phyloP scores from a whole-genome alignment of 352 stramenopile species.

The Phytophthora fragariae region DNA sequence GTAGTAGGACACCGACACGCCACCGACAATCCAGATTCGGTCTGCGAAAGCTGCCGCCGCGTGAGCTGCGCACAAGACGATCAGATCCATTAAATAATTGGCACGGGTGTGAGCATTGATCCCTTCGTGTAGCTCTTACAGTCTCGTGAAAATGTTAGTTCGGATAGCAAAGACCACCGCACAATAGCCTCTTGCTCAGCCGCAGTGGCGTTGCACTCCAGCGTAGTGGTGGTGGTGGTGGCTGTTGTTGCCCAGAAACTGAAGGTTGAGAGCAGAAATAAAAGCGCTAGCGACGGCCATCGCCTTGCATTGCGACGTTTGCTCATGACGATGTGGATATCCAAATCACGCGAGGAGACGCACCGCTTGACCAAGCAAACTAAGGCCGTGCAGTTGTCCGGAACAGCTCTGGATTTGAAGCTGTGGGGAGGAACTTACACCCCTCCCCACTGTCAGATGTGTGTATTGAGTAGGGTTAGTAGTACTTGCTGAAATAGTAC shows the following conservation, averaged over 20 bases:
- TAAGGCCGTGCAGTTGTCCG: too few relatives aligned
- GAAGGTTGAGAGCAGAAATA: neutral
- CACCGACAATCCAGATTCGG: constrained; percentile 78
- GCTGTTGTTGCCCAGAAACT: neutral
- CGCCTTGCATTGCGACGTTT: neutral
- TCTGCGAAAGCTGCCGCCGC: constrained; percentile 63
- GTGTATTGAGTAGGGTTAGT: too few relatives aligned
- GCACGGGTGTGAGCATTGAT: neutral
- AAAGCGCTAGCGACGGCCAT: constrained; percentile 5
- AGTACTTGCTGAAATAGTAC: too few relatives aligned
- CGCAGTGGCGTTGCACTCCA: constrained; percentile 65
- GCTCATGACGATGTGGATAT: constrained; percentile 23
- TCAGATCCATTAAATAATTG: neutral
- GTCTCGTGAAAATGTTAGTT: constrained; percentile 74
- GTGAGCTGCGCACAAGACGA: constrained; percentile 50
- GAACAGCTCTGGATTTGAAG: too few relatives aligned
- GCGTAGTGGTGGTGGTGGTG: constrained; percentile 13
- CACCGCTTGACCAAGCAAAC: constrained; percentile 17
- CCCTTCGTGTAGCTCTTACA: constrained; percentile 40
- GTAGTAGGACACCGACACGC: constrained; percentile 79
- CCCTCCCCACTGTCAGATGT: too few relatives aligned
- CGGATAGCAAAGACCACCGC: constrained; percentile 59
- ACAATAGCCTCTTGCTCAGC: constrained; percentile 47
- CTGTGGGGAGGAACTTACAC: too few relatives aligned
- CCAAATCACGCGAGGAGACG: constrained; percentile 23